phyloP scores from a whole-genome alignment of 805 yeast species.

The Ogataea methanolica region DNA sequence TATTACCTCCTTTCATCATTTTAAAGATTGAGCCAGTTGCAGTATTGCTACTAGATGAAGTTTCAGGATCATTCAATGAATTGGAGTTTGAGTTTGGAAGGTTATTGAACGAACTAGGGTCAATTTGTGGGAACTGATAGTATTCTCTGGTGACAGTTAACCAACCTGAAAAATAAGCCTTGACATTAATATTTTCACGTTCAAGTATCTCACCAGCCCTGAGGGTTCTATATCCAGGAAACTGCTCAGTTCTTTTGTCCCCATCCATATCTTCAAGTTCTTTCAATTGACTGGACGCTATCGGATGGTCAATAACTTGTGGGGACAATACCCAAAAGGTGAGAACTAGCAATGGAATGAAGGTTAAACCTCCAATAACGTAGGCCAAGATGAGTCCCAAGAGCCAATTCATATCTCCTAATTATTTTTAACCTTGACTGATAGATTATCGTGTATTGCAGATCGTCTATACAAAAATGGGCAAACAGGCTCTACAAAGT shows the following conservation, averaged over 20 bases:
- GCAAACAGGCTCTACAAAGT: no score
- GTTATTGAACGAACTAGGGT: constrained; percentile 22
- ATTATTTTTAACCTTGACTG: not conserved
- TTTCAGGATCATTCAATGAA: not conserved
- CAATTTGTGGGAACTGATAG: constrained; percentile 44
- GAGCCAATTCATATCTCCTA: constrained; percentile 18
- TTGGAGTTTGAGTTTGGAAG: constrained; percentile 2
- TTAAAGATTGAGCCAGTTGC: constrained; percentile 9
- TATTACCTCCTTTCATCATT: constrained; percentile 14
- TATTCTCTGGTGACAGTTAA: constrained; percentile 78
- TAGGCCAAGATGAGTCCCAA: constrained; percentile 43
- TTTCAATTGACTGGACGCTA: constrained; percentile 17
- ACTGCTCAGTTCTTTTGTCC: constrained; percentile 19
- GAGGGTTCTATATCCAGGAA: constrained; percentile 29
- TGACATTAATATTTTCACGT: constrained; percentile 52
- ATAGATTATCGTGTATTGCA: no score
- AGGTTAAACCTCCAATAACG: constrained; percentile 76
- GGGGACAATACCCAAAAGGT: constrained; percentile 39
- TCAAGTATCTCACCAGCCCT: constrained; percentile 68
- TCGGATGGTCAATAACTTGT: constrained; percentile 20
- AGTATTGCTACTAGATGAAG: not conserved
- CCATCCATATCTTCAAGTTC: constrained; percentile 29
- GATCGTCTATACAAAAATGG: no score
- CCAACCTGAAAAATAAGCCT: constrained; percentile 70
- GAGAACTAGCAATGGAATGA: constrained; percentile 55